Conservation (phyloP, 176 grass and related monocot species). For the Pontederia paniculata region DNA sequence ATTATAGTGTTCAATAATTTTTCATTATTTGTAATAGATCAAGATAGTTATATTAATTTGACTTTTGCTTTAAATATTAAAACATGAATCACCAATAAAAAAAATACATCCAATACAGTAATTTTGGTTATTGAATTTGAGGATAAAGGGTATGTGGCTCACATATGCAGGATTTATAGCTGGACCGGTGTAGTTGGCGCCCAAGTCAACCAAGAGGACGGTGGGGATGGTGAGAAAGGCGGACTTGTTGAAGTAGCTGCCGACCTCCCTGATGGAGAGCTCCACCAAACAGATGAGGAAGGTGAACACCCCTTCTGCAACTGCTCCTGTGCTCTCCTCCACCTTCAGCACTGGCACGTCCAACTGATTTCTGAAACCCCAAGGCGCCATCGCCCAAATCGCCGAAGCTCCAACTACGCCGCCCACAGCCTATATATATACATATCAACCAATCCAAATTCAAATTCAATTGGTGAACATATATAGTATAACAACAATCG, state of each 20-base stretch:
- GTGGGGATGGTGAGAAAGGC: constrained; percentile 40
- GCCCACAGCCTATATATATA: constrained; percentile 35
- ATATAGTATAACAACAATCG: no score
- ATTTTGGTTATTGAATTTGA: no score
- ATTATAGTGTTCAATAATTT: no score
- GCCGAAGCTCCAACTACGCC: constrained; percentile 55
- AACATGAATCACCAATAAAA: no score
- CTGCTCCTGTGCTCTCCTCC: constrained; percentile 46
- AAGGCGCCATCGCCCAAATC: constrained; percentile 47
- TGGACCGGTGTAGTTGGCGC: constrained; percentile 54
- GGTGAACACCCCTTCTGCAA: constrained; percentile 50
- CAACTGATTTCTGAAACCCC: constrained; percentile 46
- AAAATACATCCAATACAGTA: no score
- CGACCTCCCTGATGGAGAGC: constrained; percentile 41
- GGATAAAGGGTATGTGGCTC: not conserved
- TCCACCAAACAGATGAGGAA: constrained; percentile 48
- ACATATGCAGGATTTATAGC: constrained; percentile 83
- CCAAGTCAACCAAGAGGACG: constrained; percentile 34
- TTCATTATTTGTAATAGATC: no score
- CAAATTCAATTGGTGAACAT: no score
- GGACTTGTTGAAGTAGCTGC: constrained; percentile 40
- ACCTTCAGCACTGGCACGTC: constrained; percentile 51
- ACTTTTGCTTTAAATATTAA: no score
- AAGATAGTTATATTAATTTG: no score
- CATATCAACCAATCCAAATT: no score